phyloP scores from a whole-genome alignment of 768 basidiomycete genomes.

The Collybia sordida region DNA sequence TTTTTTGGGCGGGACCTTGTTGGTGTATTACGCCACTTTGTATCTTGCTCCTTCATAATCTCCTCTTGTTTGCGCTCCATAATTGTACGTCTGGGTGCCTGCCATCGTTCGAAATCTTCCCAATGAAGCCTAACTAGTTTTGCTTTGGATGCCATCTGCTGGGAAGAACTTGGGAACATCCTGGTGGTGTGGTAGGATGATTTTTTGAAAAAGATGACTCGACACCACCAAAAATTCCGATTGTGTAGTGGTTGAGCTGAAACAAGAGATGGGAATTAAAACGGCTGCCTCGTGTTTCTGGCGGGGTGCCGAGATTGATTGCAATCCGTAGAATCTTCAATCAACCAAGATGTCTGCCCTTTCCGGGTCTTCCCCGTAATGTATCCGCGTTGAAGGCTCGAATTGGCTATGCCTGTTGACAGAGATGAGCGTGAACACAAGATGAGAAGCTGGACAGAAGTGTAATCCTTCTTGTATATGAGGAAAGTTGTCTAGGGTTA shows the following conservation, averaged over 20 bases:
- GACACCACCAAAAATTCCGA: conserved; percentile 29
- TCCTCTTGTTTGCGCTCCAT: conserved; percentile 24
- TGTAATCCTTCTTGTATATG: conserved; percentile 4
- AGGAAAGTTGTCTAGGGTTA: conserved; percentile 19
- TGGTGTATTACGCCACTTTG: conserved; percentile 22
- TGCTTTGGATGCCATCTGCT: conserved; percentile 16
- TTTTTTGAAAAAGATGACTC: conserved; percentile 26
- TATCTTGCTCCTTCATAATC: conserved; percentile 25
- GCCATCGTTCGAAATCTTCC: conserved; percentile 33
- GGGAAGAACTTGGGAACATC: conserved; percentile 5
- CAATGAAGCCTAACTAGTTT: conserved; percentile 32
- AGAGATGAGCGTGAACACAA: conserved; percentile 10
- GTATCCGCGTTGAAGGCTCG: conserved; percentile 21
- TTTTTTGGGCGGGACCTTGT: conserved; percentile 11
- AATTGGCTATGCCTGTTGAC: conserved; percentile 7
- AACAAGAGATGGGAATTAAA: conserved; percentile 34
- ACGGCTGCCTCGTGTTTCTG: conserved; percentile 40
- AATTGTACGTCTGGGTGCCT: conserved; percentile 21
- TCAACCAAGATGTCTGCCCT: conserved; percentile 18
- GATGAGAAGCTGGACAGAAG: conserved; percentile 1
- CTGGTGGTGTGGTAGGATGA: conserved; percentile 11
- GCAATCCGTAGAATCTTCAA: conserved; percentile 27
- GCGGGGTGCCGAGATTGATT: conserved; percentile 32
- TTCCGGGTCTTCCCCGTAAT: conserved; percentile 32
- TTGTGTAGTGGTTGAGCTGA: conserved; percentile 26